Evolutionary conservation across 1,139 yeast species (phyloP), one percentile per base, ranked within the genome.

Genomic region (Diutina sp.): DNA sequence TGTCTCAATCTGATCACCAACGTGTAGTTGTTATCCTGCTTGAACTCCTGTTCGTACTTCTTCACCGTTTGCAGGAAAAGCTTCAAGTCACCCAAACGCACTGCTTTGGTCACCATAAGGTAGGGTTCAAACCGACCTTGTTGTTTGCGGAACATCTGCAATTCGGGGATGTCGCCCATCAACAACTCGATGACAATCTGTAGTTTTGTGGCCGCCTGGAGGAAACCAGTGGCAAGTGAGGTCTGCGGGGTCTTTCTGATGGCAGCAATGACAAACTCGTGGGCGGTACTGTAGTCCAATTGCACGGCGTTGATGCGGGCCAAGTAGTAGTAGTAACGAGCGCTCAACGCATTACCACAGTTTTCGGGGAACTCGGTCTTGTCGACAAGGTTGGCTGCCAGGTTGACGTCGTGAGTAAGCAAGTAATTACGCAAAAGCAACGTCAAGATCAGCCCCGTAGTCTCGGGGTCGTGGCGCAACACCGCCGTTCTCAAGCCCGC

Each of bases 231-330:
- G 6, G 97, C 90, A 61, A 85, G 81, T 55, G 82, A 77, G 1
- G 96, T 89, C 69, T 90, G 97, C 44, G 99, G 99, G n/a, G 96
- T 91, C 70, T 95, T 95, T 74, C 99, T 85, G 57, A 91, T 87
- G 7, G 99, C 97, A 21, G 95, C 90, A 58, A 90, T 87, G 57
- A 89, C 90, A 66, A 84, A 89, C 65, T 91, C 97, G 66, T 87
- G 86, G 2, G 99, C 97, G 28, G 88, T 77, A 1, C 96, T 84
- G 71, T 95, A 95, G 70, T 95, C 95, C 64, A 95, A 81, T 72
- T 93, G 98, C 61, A 93, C 85, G 3, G 98, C 93, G 66, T 85
- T 85, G 66, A 95, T 89, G 63, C 87, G 84, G 16, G 97, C 95
- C 68, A 90, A 75, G 67, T 93, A 95, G 72, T 87, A 93, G 70